These are phyloP conservation scores for Carex kokanica DNA, from an alignment of 176 grass and related monocot species.

Conservation along the genomic window DNA sequence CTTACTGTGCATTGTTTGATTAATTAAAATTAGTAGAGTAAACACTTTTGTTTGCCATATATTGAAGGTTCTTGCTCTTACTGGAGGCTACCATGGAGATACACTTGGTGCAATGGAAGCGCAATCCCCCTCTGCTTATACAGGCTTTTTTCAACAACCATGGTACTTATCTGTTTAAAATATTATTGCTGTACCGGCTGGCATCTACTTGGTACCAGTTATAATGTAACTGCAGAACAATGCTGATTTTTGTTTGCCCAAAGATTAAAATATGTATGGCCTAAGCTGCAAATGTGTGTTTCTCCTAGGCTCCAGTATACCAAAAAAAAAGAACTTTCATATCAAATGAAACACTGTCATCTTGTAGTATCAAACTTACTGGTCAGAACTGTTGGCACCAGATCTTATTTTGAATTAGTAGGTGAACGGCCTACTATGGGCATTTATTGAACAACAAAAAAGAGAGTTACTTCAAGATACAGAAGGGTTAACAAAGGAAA, in stretches of 20 bases:
- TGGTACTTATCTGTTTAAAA: conserved; percentile 52
- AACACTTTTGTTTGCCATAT: neutral
- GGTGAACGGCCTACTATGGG: neutral
- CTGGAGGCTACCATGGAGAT: conserved; percentile 90
- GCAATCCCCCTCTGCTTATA: conserved; percentile 94
- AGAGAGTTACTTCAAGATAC: neutral
- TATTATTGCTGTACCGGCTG: conserved; percentile 3
- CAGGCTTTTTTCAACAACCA: conserved; percentile 83
- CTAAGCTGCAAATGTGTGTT: neutral
- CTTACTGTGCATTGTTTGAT: neutral
- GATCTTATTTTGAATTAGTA: neutral
- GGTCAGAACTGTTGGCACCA: neutral
- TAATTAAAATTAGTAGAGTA: neutral
- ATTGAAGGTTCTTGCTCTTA: conserved; percentile 76
- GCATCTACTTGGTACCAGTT: neutral
- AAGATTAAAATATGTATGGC: neutral
- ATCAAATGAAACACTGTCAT: neutral
- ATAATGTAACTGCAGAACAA: neutral
- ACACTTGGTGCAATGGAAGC: conserved; percentile 98
- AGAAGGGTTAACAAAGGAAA: neutral
- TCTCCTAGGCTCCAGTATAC: neutral
- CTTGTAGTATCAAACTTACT: neutral
- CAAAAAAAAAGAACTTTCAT: neutral
- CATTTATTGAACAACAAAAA: neutral
- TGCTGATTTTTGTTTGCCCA: neutral